Evolutionary conservation across 768 basidiomycete genomes (phyloP), one percentile per base, ranked within the genome.

Genomic region (Daedaleopsis nitida): DNA sequence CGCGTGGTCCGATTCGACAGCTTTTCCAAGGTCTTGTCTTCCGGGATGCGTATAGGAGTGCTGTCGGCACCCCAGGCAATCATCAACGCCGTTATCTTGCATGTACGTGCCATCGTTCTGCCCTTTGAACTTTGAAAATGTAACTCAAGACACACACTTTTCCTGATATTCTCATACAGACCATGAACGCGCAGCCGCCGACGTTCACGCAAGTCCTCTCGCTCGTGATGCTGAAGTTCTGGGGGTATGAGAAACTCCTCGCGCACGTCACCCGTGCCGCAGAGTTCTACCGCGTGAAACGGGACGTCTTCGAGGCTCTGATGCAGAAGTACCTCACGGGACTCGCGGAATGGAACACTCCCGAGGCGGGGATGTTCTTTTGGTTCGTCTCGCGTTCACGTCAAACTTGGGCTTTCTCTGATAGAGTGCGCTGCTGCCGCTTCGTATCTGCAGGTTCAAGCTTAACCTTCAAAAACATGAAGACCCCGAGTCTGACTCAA

Each of bases 1-100:
- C 84, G 88, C 12, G 93, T 96, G 42, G 66, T 96, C 23, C 85
- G 95, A 42, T 94, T 96, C 72, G 95, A 97, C 71, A 93, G 91
- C 69, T 79, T 96, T 57, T 93, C 90, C 57, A 97, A 97, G 77
- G 78, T 96, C 45, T 79, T 88, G 23, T 87, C 86, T 16, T 81
- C 87, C 21, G 91, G 92, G 13, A 84, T 93, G 69, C 86, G 91
- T 19, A 80, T 95, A 60, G 94, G 94, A 7, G 94, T 91, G 69
- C 86, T 84, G 2, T 86, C 88, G 7, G 94, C 91, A 8, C 93
- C 95, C 16, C 80, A 80, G 50, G 73, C 78, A 10, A 76, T 97
- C 38, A 70, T 92, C 17, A 76, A 84, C 52, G 84, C 84, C 1
- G 89, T 96, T 52, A 87, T 94, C 71, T 74, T 81, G 51, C 81